phyloP scores from a whole-genome alignment of 202 grass and related monocot species.

The Cymbopogon flexuosus region DNA sequence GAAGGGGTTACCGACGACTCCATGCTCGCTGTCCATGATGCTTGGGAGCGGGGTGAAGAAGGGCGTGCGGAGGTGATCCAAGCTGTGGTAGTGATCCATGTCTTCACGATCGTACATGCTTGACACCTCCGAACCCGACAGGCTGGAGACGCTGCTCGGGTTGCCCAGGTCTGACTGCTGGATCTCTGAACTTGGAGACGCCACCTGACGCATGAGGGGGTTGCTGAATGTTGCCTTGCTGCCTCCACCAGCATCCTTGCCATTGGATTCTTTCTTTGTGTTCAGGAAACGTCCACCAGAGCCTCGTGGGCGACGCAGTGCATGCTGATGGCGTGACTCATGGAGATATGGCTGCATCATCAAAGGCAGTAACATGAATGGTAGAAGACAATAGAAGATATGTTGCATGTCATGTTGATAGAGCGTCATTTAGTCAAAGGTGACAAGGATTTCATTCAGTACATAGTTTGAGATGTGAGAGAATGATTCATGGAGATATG shows the following conservation, averaged over 20 bases:
- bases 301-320: slow-evolving; percentile 57
- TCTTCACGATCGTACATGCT: slow-evolving; percentile 45
- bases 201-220: neutral
- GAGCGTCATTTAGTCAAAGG: neutral
- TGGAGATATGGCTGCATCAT: slow-evolving; percentile 68
- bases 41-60: slow-evolving; percentile 42
- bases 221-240: neutral
- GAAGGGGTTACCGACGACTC: slow-evolving; percentile 52
- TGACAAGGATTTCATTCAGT: neutral
- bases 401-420: neutral
- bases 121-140: slow-evolving; percentile 56
- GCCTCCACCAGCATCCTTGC: neutral
- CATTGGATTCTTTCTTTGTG: slow-evolving; percentile 40
- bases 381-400: neutral
- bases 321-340: slow-evolving; percentile 63
- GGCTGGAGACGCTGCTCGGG: slow-evolving; percentile 38
- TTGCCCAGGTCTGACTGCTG: slow-evolving; percentile 52
- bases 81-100: slow-evolving; percentile 27
- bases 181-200: slow-evolving; percentile 58
- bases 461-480: neutral
- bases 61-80: slow-evolving; percentile 33
- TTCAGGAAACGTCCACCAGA: slow-evolving; percentile 62
- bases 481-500: slow-evolving; percentile 60
- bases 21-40: slow-evolving; percentile 40
- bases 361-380: slow-evolving; percentile 7